phyloP scores from a whole-genome alignment of 1,284 basidiomycete genomes.

The Rhodotorula sp. region DNA sequence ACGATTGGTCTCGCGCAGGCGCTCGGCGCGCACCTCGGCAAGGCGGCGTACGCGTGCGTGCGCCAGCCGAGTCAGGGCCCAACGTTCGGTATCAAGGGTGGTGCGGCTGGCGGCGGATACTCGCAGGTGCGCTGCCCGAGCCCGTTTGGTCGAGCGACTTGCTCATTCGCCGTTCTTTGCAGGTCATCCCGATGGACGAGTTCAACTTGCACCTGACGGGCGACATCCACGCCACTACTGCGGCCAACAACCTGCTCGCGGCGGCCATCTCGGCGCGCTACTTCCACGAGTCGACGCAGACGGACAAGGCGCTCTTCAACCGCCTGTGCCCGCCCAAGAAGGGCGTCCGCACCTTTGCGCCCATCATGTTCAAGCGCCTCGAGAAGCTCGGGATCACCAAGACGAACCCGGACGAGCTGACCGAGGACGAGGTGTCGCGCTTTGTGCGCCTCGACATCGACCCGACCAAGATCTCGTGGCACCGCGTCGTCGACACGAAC shows the following conservation, averaged over 20 bases:
- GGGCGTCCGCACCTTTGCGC: slow-evolving; percentile 90
- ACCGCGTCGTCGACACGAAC: slow-evolving; percentile 91
- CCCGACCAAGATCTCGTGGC: slow-evolving; percentile 88
- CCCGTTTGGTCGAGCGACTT: slow-evolving; percentile 51
- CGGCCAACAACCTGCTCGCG: slow-evolving; percentile 94
- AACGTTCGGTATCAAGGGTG: slow-evolving; percentile 99
- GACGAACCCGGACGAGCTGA: slow-evolving; percentile 87
- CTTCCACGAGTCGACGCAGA: slow-evolving; percentile 96
- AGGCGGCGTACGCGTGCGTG: slow-evolving; percentile 95
- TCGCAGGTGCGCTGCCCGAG: slow-evolving; percentile 64
- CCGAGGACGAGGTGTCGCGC: slow-evolving; percentile 83
- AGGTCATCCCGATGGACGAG: slow-evolving; percentile 57
- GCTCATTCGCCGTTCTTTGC: slow-evolving; percentile 63
- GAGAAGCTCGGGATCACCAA: slow-evolving; percentile 95
- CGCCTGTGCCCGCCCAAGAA: slow-evolving; percentile 92
- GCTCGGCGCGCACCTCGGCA: slow-evolving; percentile 88
- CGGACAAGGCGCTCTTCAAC: slow-evolving; percentile 91
- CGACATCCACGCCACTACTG: slow-evolving; percentile 96
- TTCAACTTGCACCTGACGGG: slow-evolving; percentile 96
- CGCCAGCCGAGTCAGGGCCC: slow-evolving; percentile 83
- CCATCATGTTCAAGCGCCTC: slow-evolving; percentile 93
- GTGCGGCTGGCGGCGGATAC: slow-evolving; percentile 97
- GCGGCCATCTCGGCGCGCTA: slow-evolving; percentile 96
- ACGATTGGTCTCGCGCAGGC: slow-evolving; percentile 97
- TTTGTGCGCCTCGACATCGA: slow-evolving; percentile 95